Base-by-base conservation (phyloP, 345 rosid species). In the Pseudoturritis turrita region DNA sequence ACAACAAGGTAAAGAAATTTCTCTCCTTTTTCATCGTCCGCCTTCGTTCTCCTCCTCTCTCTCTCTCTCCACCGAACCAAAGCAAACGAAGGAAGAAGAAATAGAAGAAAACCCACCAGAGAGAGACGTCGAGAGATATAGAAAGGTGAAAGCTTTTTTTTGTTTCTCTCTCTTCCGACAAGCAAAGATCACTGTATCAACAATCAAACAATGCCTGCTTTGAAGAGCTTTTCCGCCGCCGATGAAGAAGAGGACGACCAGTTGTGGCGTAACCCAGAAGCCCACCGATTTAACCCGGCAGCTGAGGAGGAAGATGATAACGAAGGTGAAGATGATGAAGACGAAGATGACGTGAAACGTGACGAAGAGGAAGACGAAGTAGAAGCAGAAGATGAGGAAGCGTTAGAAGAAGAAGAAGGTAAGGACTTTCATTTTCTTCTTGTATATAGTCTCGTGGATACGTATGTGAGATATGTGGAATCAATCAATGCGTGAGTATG, bases 151-250 rank as follows among this genome's bases (percentile, higher is more conserved):
- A 75, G 51, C 70, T 62, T 60, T 53, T 74, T 15, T 33, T 6
- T 14, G 13, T 56, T n/a, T 7, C 35, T 45, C 5, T 28, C 17
- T 65, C 46, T 56, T 13, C 54, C 0, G 7, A 13, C 25, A 74
- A 65, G 52, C 53, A 59, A 46, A 68, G 64, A 60, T 68, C 69
- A 75, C 41, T 53, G 65, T 54, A 3, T 62, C 66, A 54, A 65
- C 67, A 53, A 36, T 56, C 58, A 47, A 41, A 69, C 79, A 89
- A 92, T 92, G 98, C 98, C 96, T 64, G 80, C 96, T n/a, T 85
- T 87, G 82, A 89, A 85, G 87, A 85, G 79, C 72, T 58, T 47
- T 9, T 63, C 84, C 41, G 72, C 82, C 63, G 77, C 85, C 19
- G 91, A 56, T 68, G 78, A 78, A 50, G 84, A 72, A 41, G 37